Percentiles rank a stretch among this genome's conserved stretches.
Conservation (phyloP, 345 rosid genomes). For the Physaria fendleri region DNA sequence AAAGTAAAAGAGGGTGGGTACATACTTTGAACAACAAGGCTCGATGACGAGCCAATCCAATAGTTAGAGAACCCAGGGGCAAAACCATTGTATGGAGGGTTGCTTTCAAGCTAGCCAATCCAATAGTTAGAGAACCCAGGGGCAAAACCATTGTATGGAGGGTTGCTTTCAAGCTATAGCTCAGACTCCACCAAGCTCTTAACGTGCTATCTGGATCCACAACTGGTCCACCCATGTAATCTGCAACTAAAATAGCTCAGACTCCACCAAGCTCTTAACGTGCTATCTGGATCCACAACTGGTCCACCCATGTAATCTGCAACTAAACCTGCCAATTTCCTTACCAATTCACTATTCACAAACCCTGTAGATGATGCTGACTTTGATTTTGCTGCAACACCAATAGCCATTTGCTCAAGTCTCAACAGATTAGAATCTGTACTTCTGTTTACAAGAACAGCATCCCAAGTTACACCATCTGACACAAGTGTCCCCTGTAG, state of each 20-base stretch:
- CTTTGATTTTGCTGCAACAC: conserved; percentile 55
- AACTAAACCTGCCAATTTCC: conserved; percentile 68
- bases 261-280: conserved; percentile 66
- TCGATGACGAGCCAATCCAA: conserved; percentile 96
- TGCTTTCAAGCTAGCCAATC: conserved; percentile 77
- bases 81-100: conserved; percentile 81
- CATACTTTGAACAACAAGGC: conserved; percentile 90
- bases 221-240: conserved; percentile 92
- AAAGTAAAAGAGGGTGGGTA: background rate
- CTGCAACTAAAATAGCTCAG: conserved; percentile 80
- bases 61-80: conserved; percentile 84
- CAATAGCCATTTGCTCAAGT: conserved; percentile 73
- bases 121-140: conserved; percentile 80
- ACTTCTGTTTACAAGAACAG: conserved; percentile 75
- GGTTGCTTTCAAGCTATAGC: conserved; percentile 65
- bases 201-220: conserved; percentile 62
- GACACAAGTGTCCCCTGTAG: conserved; percentile 69
- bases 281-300: conserved; percentile 64
- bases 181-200: conserved; percentile 67
- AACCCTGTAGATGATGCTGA: conserved; percentile 37
- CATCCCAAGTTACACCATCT: conserved; percentile 68
- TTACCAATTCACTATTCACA: conserved; percentile 45
- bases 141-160: conserved; percentile 86
- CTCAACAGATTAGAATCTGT: conserved; percentile 65
- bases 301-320: conserved; percentile 93